Percentiles rank a stretch among this genome's conserved stretches.
phyloP scores from a whole-genome alignment of 202 grass and related monocot species.

The Digitaria exilis region DNA sequence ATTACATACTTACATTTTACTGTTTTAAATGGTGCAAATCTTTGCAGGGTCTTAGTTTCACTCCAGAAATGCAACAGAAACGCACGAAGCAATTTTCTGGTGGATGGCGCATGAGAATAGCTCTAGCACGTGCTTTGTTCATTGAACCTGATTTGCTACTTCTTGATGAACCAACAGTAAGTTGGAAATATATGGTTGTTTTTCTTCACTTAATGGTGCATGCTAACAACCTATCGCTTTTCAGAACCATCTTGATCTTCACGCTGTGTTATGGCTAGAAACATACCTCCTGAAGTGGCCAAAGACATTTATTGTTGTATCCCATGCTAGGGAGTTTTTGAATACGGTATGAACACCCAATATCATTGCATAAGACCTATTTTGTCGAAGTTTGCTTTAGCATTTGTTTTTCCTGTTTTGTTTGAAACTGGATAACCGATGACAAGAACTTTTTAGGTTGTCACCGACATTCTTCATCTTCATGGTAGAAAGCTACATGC shows the following conservation, averaged over 20 bases:
- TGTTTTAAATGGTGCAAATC: constrained; percentile 29
- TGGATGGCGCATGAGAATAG: constrained; percentile 97
- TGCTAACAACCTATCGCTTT: constrained; percentile 41
- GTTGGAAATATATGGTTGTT: constrained; percentile 25
- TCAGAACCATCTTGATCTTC: constrained; percentile 99
- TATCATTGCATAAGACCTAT: constrained; percentile 14
- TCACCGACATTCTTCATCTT: constrained; percentile 96
- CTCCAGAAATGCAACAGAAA: constrained; percentile 88
- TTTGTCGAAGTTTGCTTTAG: constrained; percentile 10
- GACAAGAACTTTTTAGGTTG: constrained; percentile 59
- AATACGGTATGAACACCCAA: constrained; percentile 68
- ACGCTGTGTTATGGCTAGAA: constrained; percentile 96
- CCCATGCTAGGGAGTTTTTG: constrained; percentile 93
- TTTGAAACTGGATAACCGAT: constrained; percentile 31
- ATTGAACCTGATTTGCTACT: constrained; percentile 96
- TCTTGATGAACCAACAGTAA: constrained; percentile 95
- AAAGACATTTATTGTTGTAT: constrained; percentile 97
- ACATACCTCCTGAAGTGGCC: constrained; percentile 89
- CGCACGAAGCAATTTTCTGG: constrained; percentile 83
- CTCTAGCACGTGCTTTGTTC: constrained; percentile 91
- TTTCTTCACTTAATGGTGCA: constrained; percentile 17
- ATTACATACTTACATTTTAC: constrained; percentile 20
- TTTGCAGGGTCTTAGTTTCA: constrained; percentile 98
- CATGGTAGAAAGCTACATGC: constrained; percentile 76
- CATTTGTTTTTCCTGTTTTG: neutral